These are phyloP conservation scores for Pythium oligandrum DNA, from an alignment of 352 stramenopile species.

Conservation along the genomic window DNA sequence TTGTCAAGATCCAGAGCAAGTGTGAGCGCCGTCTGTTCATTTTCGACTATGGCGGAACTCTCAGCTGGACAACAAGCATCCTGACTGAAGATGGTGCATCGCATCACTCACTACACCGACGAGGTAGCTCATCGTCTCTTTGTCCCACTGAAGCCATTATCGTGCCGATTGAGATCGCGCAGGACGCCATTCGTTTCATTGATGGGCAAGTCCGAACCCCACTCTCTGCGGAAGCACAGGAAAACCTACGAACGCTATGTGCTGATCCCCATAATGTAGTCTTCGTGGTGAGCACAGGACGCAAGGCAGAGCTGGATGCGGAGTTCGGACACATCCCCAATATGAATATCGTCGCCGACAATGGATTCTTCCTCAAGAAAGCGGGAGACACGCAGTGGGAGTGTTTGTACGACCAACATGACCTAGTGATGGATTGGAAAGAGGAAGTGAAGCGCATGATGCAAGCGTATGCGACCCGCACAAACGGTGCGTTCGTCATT, in stretches of 20 bases:
- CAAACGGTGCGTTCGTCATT: slow-evolving; percentile 97
- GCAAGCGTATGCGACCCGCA: slow-evolving; percentile 95
- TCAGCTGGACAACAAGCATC: slow-evolving; percentile 72
- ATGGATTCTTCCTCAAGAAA: slow-evolving; percentile 62
- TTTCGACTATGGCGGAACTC: slow-evolving; percentile 97
- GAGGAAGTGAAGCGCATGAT: slow-evolving; percentile 93
- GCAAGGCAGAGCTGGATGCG: slow-evolving; percentile 40
- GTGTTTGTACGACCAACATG: slow-evolving; percentile 46
- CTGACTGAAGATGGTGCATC: slow-evolving; percentile 50
- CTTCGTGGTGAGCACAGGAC: slow-evolving; percentile 62
- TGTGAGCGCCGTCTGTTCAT: slow-evolving; percentile 88
- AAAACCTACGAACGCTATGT: slow-evolving; percentile 52
- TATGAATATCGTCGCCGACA: slow-evolving; percentile 64
- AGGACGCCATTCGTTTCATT: slow-evolving; percentile 45
- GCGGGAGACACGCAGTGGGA: slow-evolving; percentile 33
- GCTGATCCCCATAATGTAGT: slow-evolving; percentile 60
- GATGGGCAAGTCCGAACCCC: slow-evolving; percentile 70
- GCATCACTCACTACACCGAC: slow-evolving; percentile 4
- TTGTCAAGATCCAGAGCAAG: slow-evolving; percentile 78
- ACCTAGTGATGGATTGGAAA: slow-evolving; percentile 90
- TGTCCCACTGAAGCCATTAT: neutral
- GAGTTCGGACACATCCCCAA: slow-evolving; percentile 13
- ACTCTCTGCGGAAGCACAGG: slow-evolving; percentile 44
- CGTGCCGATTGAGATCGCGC: slow-evolving; percentile 7
- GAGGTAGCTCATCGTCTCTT: no score